Conservation (phyloP, 176 grass and related monocot genomes). For the Coix lacrymajobi region DNA sequence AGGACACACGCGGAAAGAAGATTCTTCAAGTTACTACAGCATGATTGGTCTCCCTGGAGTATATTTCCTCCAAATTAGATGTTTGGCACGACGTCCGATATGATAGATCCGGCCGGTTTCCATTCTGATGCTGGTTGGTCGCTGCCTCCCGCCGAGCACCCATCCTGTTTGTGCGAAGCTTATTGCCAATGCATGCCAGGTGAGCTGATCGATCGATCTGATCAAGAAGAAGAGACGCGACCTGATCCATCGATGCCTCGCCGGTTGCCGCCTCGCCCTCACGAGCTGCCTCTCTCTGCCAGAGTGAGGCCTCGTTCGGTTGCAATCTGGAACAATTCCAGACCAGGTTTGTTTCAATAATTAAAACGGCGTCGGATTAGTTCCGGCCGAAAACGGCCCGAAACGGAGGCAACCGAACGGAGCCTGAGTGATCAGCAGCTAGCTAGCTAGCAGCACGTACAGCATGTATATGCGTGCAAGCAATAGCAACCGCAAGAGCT, state of each 20-base stretch:
- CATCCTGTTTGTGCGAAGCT: background rate
- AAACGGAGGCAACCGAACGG: no score
- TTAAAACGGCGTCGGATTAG: no score
- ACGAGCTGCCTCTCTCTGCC: no score
- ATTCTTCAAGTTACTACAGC: background rate
- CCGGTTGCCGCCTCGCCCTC: background rate
- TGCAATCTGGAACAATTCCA: no score
- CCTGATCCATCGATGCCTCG: background rate
- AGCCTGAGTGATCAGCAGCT: background rate
- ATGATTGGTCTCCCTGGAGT: no score
- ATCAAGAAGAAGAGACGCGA: background rate
- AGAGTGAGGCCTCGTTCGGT: no score
- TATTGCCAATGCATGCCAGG: background rate
- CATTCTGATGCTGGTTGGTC: slow-evolving; percentile 18
- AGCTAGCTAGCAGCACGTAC: no score
- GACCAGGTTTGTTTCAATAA: no score
- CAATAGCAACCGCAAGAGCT: no score
- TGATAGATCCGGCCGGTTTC: background rate
- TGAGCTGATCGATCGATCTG: no score
- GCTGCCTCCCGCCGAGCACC: background rate
- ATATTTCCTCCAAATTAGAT: background rate
- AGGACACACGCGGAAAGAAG: background rate
- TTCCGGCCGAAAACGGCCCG: no score
- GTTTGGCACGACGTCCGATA: background rate
- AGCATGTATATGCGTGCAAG: background rate